Evolutionary conservation across 305 asterid genomes (phyloP).

Genomic region (Lippia alba): DNA sequence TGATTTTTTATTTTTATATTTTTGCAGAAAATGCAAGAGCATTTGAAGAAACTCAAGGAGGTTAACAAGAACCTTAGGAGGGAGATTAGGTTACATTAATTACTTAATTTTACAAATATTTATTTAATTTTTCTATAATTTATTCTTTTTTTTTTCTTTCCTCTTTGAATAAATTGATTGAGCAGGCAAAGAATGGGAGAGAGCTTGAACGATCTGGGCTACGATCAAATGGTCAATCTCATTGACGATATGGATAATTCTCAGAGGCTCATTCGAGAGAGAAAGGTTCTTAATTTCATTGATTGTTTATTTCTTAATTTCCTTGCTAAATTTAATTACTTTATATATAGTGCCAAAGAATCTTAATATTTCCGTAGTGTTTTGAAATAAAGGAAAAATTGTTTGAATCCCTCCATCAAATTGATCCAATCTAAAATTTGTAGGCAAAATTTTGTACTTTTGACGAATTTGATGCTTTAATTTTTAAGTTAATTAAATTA

Average conservation of each 20-base stretch:
- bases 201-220: slow-evolving; percentile 70
- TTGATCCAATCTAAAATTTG: too few relatives aligned
- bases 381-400: slow-evolving; percentile 3
- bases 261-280: slow-evolving; percentile 65
- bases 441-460: too few relatives aligned
- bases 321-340: too few relatives aligned
- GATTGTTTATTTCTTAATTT: not conserved
- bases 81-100: slow-evolving; percentile 66
- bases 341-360: not conserved
- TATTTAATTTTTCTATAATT: not conserved
- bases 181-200: slow-evolving; percentile 89
- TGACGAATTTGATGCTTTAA: too few relatives aligned
- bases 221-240: slow-evolving; percentile 66
- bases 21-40: slow-evolving; percentile 85
- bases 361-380: slow-evolving; percentile 31
- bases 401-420: too few relatives aligned
- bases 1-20: not conserved
- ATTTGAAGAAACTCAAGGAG: slow-evolving; percentile 78
- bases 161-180: not conserved
- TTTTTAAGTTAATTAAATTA: too few relatives aligned
- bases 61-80: slow-evolving; percentile 73
- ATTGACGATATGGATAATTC: slow-evolving; percentile 70
- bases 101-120: not conserved
- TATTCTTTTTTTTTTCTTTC: not conserved
- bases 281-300: slow-evolving; percentile 56